Base-by-base conservation (phyloP, 2,329 filamentous ascomycete species). In the Colletotrichum magnum region DNA sequence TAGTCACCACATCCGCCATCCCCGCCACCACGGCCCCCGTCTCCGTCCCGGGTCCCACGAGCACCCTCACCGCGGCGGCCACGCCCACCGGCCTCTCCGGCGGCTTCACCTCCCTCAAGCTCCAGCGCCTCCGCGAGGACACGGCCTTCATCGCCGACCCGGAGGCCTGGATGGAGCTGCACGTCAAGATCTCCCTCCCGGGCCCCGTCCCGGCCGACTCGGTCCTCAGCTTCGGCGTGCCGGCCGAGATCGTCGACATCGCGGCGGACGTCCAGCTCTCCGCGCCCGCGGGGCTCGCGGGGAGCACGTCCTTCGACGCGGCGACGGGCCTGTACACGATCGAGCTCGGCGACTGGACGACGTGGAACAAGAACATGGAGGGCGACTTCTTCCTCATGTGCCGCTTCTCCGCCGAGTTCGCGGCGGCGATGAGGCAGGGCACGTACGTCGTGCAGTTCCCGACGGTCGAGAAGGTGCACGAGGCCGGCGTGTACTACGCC, bases 311-410 rank as follows among this genome's bases (percentile, higher is more conserved):
- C 5, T 70, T 70, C 58, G 54, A 70, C 24, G 6, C 53, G 1
- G 53, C 59, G 21, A 61, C 28, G 6, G 58, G 64, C 0, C 28
- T 70, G 6, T 70, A 58, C 50, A 70, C 52, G 0, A 59, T 70
- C 6, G 21, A 53, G 3, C 50, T 68, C 15, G 50, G 24, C 0
- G 58, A 64, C 10, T 70, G 68, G 68, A 63, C 63, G 1, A 70
- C 68, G 16, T 70, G 68, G 68, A 47, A 70, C 58, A 70, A 68
- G 58, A 68, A 70, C 36, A 67, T 70, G 53, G 32, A 50, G 48
- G 68, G 64, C 45, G 50, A 68, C 54, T 70, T 70, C 63, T 70
- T 63, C 64, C 54, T 70, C 16, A 65, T 69, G 61, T 69, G 68
- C 54, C 68, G 64, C n/a, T 68, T 70, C 64, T 18, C 52, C 13